These are phyloP conservation scores for Chytriomyces hyalinus DNA, from an alignment of 192 early-diverging fungal species.

Conservation along the genomic window DNA sequence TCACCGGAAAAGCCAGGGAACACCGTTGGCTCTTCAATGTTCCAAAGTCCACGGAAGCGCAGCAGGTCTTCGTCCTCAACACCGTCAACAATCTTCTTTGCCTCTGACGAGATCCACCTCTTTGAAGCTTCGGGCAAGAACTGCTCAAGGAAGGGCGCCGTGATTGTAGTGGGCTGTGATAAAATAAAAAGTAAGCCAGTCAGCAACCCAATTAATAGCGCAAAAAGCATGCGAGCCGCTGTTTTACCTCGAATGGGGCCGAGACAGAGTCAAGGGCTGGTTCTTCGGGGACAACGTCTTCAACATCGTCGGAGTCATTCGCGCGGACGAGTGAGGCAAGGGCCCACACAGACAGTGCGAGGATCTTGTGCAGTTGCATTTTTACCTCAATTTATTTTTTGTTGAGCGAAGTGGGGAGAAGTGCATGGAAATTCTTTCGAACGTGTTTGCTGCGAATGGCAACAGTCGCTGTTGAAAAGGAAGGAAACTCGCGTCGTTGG, in stretches of 20 bases:
- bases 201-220: no score
- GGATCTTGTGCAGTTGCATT: conserved; percentile 5
- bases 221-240: background rate
- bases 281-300: conserved; percentile 1
- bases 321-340: conserved; percentile 13
- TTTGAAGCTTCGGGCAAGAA: conserved; percentile 62
- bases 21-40: conserved; percentile 64
- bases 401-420: background rate
- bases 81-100: conserved; percentile 74
- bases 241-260: conserved; percentile 18
- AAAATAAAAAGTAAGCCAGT: background rate
- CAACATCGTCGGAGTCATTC: background rate
- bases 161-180: conserved; percentile 64
- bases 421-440: background rate
- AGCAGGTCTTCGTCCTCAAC: conserved; percentile 74
- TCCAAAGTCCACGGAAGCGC: conserved; percentile 77
- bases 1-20: conserved; percentile 67
- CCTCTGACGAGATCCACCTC: conserved; percentile 71
- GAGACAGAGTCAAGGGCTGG: background rate
- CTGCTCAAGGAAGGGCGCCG: conserved; percentile 76
- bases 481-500: no score
- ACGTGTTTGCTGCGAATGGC: background rate
- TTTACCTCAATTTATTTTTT: background rate
- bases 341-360: background rate
- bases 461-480: background rate